phyloP scores from a whole-genome alignment of 1,284 basidiomycete species.

The Phellopilus nigrolimitatus region DNA sequence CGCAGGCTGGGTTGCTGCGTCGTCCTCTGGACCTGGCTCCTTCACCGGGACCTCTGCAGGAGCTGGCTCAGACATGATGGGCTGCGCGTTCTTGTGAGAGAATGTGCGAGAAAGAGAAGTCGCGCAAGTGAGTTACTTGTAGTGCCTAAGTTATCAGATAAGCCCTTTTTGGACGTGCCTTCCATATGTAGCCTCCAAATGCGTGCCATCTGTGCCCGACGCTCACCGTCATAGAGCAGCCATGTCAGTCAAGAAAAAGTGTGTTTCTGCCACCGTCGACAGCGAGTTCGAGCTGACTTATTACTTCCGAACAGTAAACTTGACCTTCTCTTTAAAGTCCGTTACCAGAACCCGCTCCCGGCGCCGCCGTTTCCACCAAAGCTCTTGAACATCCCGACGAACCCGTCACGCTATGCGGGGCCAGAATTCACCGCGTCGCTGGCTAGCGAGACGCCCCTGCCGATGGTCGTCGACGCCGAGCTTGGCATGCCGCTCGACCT shows the following conservation, averaged over 20 bases:
- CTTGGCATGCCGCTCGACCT: constrained; percentile 92
- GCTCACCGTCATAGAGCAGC: background rate
- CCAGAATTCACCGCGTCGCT: constrained; percentile 80
- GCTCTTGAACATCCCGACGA: constrained; percentile 82
- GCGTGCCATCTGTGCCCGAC: too few relatives aligned
- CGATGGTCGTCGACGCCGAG: constrained; percentile 93
- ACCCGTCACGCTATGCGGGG: constrained; percentile 78
- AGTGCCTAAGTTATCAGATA: too few relatives aligned
- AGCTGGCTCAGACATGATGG: too few relatives aligned
- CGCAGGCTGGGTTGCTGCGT: constrained; percentile 14
- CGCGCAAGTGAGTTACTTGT: too few relatives aligned
- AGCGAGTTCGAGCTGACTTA: background rate
- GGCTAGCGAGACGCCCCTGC: constrained; percentile 74
- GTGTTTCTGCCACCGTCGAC: background rate
- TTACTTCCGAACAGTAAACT: constrained; percentile 48
- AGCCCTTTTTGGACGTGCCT: too few relatives aligned
- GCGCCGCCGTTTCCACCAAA: constrained; percentile 94
- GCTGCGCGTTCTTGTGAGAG: too few relatives aligned
- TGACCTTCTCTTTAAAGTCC: constrained; percentile 86
- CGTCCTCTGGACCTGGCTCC: background rate
- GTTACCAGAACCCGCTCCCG: constrained; percentile 89
- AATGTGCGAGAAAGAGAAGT: too few relatives aligned
- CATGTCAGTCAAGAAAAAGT: constrained; percentile 20
- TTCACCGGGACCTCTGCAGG: too few relatives aligned
- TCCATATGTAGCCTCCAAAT: too few relatives aligned